Evolutionary conservation across 2,329 filamentous ascomycete genomes (phyloP).

Genomic region (Talaromyces albobiverticillius): DNA sequence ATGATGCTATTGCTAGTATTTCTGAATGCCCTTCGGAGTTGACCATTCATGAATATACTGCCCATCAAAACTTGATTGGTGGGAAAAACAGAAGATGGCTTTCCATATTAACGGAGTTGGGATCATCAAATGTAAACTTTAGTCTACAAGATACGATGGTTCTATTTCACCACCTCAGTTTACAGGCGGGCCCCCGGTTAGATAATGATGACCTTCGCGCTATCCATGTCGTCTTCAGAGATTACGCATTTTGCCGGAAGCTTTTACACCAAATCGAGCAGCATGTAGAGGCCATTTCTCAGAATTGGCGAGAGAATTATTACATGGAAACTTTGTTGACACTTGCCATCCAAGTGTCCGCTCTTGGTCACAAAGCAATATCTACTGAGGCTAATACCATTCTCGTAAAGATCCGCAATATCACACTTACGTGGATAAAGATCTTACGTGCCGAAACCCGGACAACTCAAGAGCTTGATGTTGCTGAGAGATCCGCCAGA

Average conservation of each 20-base stretch:
- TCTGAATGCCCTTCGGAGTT: constrained; percentile 45
- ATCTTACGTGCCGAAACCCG: constrained; percentile 5
- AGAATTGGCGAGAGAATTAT: constrained; percentile 59
- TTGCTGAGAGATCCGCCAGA: constrained; percentile 7
- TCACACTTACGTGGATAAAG: constrained; percentile 6
- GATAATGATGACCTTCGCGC: constrained; percentile 38
- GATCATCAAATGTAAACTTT: constrained; percentile 58
- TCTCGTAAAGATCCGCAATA: constrained; percentile 31
- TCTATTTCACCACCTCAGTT: constrained; percentile 52
- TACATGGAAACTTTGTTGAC: constrained; percentile 59
- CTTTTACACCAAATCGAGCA: constrained; percentile 49
- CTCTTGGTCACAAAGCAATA: constrained; percentile 23
- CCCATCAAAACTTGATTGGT: constrained; percentile 45
- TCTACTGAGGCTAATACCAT: constrained; percentile 24
- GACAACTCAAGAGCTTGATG: background rate
- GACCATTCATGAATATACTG: constrained; percentile 49
- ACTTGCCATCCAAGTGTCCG: constrained; percentile 43
- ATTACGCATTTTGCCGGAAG: constrained; percentile 49
- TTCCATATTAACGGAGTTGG: constrained; percentile 50
- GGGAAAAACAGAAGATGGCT: constrained; percentile 48
- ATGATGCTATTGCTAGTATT: constrained; percentile 46
- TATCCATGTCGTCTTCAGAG: constrained; percentile 50
- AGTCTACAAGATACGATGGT: constrained; percentile 50
- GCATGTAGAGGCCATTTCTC: constrained; percentile 46
- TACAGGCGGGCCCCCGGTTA: constrained; percentile 54